Evolutionary conservation across 1,139 yeast genomes (phyloP), one percentile per base, ranked within the genome.

Genomic region (Debaryomyces psychrophilus): DNA sequence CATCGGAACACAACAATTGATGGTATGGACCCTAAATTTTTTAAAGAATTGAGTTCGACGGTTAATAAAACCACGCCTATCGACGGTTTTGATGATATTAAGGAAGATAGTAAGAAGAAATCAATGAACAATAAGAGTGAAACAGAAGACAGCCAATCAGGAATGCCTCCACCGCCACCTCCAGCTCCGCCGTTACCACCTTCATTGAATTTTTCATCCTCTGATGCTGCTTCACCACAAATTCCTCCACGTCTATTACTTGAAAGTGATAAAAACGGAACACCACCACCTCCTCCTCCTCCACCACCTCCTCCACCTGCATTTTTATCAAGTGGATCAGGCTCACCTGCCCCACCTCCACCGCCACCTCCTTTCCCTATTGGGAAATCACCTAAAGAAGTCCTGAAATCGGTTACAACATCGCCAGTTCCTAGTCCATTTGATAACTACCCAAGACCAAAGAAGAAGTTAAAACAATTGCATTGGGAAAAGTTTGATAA

Each of bases 401-500:
- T 9, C 2, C 11, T 7, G 12, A 52, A 53, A 14, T 55, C 60
- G 34, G 57, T 60, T 4, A 54, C 61, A 7, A 60, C 67, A 5
- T 60, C 69, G 4, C 58, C 65, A 27, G 22, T 46, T 8, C 7
- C 47, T 3, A 44, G 42, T 14, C 73, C 82, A 43, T 81, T 81
- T 56, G 88, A 82, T 44, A 72, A 72, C 44, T 78, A 79, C 55
- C 92, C 92, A 40, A 76, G 92, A 57, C 92, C 95, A 20, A 85
- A 85, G 70, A 82, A 79, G 68, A 86, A 84, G 73, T 72, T 87
- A 65, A 87, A 87, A 61, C 95, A 87, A 62, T 71, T 87, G 53
- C 95, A 87, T 59, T 87, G 95, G 95, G 95, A 87, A 55, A 87
- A 86, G 58, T 72, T 87, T 47, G 93, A 87, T 31, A 64, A 68